Conservation (phyloP, 108 stramenopile genomes). For the Cyclotella kingstonii region DNA sequence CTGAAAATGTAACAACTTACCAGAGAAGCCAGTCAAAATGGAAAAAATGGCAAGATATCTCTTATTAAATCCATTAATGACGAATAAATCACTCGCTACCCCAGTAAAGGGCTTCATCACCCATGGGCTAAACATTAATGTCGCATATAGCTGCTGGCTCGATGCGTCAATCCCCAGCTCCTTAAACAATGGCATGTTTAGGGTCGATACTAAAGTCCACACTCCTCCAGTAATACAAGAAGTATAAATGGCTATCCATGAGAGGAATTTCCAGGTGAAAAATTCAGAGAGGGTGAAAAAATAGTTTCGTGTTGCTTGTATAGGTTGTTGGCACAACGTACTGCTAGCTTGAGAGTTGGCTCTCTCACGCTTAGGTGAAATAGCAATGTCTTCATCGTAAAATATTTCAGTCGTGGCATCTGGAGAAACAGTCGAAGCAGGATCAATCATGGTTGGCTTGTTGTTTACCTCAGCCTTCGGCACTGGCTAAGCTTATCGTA, state of each 20-base stretch:
- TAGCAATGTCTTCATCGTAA: too few species aligned
- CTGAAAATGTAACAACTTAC: neutral
- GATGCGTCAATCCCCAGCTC: slow-evolving; percentile 39
- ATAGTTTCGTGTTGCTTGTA: slow-evolving; percentile 23
- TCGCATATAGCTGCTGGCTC: slow-evolving; percentile 45
- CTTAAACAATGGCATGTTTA: slow-evolving; percentile 39
- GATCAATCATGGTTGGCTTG: too few species aligned
- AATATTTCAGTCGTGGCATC: too few species aligned
- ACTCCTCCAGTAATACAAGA: slow-evolving; percentile 31
- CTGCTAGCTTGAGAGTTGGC: neutral
- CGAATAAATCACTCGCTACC: slow-evolving; percentile 41
- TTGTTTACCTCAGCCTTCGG: too few species aligned
- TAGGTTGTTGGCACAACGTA: slow-evolving; percentile 21
- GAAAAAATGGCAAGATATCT: slow-evolving; percentile 37
- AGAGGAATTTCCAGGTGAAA: slow-evolving; percentile 36
- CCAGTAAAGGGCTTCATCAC: slow-evolving; percentile 53
- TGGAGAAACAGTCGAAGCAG: too few species aligned
- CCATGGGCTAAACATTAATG: slow-evolving; percentile 36
- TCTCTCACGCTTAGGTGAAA: neutral
- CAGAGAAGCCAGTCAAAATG: slow-evolving; percentile 29
- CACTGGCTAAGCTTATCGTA: too few species aligned
- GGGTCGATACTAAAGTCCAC: slow-evolving; percentile 38
- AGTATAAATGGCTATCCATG: slow-evolving; percentile 36
- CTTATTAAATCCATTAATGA: slow-evolving; percentile 46
- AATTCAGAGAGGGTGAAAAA: slow-evolving; percentile 19